A percentile compares a stretch with the other conserved stretches of the same genome.
Evolutionary conservation across 495 filamentous ascomycete species (phyloP).

Genomic region (Penicillium silybi): DNA sequence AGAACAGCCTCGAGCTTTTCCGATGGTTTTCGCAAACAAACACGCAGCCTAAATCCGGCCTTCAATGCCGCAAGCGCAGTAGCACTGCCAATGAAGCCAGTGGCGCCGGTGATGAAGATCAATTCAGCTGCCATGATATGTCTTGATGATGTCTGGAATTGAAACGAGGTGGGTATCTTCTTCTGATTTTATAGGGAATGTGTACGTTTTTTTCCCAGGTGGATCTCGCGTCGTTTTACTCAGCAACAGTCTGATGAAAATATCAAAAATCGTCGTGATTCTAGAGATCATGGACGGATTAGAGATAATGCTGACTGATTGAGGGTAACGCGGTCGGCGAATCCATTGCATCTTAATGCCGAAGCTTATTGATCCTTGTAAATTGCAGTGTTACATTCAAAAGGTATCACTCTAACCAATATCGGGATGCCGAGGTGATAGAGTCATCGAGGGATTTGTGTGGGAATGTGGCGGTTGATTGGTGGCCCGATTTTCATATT

Average conservation of each 20-base stretch:
- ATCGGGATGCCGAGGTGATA: neutral
- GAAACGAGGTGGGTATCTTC: neutral
- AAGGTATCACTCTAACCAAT: neutral
- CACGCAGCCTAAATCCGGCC: constrained; percentile 34
- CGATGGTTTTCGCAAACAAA: constrained; percentile 29
- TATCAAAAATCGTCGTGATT: neutral
- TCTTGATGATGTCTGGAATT: neutral
- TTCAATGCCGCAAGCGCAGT: constrained; percentile 36
- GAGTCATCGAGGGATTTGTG: neutral
- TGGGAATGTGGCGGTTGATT: neutral
- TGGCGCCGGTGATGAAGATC: constrained; percentile 46
- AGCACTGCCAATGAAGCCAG: constrained; percentile 40
- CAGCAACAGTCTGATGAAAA: neutral
- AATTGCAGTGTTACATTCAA: neutral
- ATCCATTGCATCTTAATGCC: neutral
- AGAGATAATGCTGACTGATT: neutral
- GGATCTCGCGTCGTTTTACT: neutral
- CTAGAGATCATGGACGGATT: neutral
- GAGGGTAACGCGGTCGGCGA: neutral
- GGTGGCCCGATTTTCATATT: neutral
- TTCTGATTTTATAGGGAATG: neutral
- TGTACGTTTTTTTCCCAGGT: too few species aligned
- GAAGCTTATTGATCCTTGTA: neutral
- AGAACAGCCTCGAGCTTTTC: constrained; percentile 19
- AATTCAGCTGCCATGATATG: constrained; percentile 13